A percentile compares a stretch with the other conserved stretches of the same genome.
Evolutionary conservation across 2,329 filamentous ascomycete genomes (phyloP).

Genomic region (Xylaria sp.): DNA sequence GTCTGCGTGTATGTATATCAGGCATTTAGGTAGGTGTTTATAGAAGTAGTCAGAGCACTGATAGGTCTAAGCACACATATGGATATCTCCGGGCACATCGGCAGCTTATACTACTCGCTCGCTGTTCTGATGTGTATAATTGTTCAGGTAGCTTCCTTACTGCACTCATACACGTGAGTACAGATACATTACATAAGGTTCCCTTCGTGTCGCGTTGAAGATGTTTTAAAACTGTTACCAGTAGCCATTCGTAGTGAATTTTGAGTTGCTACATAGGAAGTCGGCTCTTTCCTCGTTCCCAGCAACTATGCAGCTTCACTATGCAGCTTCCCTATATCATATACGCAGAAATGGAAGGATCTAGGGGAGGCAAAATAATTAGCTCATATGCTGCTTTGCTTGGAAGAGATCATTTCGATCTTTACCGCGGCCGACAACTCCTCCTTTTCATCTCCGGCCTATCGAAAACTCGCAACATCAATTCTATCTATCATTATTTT

Average conservation of each 20-base stretch:
- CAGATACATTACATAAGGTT: neutral
- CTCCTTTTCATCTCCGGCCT: neutral
- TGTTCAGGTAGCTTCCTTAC: neutral
- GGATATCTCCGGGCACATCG: neutral
- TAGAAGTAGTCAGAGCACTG: neutral
- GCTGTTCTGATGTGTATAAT: neutral
- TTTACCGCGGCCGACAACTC: neutral
- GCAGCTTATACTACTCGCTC: neutral
- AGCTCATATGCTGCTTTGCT: neutral
- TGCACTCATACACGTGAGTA: neutral
- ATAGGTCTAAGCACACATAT: no score
- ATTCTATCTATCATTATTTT: constrained; percentile 2
- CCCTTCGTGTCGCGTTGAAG: neutral
- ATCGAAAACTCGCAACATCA: constrained; percentile 5
- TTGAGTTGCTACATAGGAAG: neutral
- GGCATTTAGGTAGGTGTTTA: neutral
- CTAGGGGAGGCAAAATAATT: neutral
- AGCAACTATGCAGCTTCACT: constrained; percentile 8
- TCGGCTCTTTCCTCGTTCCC: constrained; percentile 3
- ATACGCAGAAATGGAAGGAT: neutral
- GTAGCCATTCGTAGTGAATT: neutral
- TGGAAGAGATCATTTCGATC: neutral
- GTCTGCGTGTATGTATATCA: neutral
- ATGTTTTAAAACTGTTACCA: neutral
- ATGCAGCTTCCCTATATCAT: constrained; percentile 8